Evolutionary conservation across 306 rosid species (phyloP), one percentile per base, ranked within the genome.

Genomic region (Astragalus glycyphyllos): DNA sequence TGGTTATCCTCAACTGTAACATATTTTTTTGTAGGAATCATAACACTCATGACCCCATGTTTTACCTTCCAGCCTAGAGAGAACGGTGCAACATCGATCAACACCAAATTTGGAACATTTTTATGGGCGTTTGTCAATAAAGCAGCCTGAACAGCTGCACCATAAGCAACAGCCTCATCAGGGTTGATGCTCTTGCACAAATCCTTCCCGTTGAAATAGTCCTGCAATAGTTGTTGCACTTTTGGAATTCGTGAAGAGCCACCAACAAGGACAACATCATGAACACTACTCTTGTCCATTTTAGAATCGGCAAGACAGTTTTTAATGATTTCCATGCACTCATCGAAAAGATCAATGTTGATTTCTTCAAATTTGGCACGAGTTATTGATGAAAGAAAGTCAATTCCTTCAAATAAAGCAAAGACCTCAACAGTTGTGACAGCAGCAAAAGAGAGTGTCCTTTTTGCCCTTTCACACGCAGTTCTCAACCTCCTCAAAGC

Each of bases 241-340:
- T 34, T 86, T 3, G 86, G 87, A 69, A 86, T 83, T 5, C 90
- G 78, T 1, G 87, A 8, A 78, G 85, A 55, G 48, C 76, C 76
- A 29, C 76, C 67, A 13, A 71, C 67, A 16, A 23, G 29, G 29
- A 71, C 76, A 10, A 57, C 84, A 59, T 86, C 87, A 58, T 86
- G 60, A 4, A 83, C 56, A 32, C 8, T 41, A 58, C 65, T 23
- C 2, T 23, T 23, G 29, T 23, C 29, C 29, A 23, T 34, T 4
- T 34, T 4, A 2, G 38, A 2, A 34, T 34, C 38, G 4, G 0
- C 4, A 34, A 34, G 6, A 34, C 38, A 34, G 7, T 6, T 4
- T 6, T 34, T 6, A 2, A 34, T 6, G 1, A 4, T n/a, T n/a
- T n/a, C n/a, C n/a, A n/a, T n/a, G n/a, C n/a, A n/a, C n/a, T n/a